These are phyloP conservation scores for Cokeromyces recurvatus DNA, from an alignment of 371 early-diverging fungal genomes.

Conservation along the genomic window DNA sequence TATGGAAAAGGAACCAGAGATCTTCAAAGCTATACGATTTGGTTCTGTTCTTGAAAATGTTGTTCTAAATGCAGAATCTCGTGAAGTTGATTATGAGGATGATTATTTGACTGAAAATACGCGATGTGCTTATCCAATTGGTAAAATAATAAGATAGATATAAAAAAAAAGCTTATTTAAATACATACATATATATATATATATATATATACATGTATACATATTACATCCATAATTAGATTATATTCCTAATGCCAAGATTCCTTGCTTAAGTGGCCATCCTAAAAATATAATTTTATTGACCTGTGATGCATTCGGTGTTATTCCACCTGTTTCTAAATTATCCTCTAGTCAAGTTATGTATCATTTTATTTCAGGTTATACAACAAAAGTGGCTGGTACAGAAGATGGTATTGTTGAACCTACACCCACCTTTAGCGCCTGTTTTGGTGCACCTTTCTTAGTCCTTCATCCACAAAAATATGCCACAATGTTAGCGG, in stretches of 20 bases:
- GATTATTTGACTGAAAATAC: constrained; percentile 92
- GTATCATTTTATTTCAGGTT: constrained; percentile 96
- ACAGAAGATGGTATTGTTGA: constrained; percentile 96
- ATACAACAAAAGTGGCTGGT: constrained; percentile 92
- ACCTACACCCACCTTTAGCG: constrained; percentile 87
- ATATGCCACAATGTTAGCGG: constrained; percentile 95
- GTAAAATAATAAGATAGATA: neutral
- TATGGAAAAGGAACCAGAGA: constrained; percentile 96
- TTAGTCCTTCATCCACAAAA: constrained; percentile 94
- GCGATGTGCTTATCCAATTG: constrained; percentile 93
- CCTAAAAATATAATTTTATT: constrained; percentile 95
- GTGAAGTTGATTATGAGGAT: constrained; percentile 86
- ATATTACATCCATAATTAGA: no score
- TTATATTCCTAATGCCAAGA: constrained; percentile 93
- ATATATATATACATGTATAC: no score
- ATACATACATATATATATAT: no score
- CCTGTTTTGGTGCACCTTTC: constrained; percentile 97
- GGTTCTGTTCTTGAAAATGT: constrained; percentile 97
- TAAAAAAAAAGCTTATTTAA: neutral
- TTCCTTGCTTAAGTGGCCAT: constrained; percentile 91
- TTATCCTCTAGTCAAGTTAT: constrained; percentile 89
- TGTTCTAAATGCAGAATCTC: constrained; percentile 74
- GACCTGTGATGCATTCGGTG: constrained; percentile 98
- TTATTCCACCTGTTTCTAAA: constrained; percentile 93
- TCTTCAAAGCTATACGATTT: constrained; percentile 92